These are phyloP conservation scores for Viola pubescens DNA, from an alignment of 441 rosid genomes.

Conservation along the genomic window DNA sequence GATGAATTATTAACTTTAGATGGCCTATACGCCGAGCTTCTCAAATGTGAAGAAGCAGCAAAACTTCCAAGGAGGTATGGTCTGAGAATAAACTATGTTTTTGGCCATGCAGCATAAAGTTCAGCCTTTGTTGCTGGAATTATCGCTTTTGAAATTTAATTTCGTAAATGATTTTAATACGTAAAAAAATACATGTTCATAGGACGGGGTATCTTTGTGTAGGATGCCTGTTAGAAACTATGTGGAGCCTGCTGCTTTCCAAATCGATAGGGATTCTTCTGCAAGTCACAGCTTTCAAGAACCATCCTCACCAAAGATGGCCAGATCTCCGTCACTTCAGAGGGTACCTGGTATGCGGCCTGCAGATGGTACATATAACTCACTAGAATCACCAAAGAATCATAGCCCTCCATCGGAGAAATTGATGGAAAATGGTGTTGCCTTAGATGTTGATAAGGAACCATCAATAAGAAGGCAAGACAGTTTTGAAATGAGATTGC, in stretches of 20 bases:
- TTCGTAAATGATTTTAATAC: background rate
- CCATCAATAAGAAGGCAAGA: slow-evolving; percentile 85
- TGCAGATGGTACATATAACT: slow-evolving; percentile 47
- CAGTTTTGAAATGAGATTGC: slow-evolving; percentile 87
- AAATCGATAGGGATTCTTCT: slow-evolving; percentile 84
- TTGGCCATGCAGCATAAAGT: background rate
- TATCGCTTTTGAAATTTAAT: background rate
- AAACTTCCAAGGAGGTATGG: slow-evolving; percentile 95
- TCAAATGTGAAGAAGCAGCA: slow-evolving; percentile 95
- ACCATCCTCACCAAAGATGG: slow-evolving; percentile 77
- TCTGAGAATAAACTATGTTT: slow-evolving; percentile 10
- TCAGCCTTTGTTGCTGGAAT: background rate
- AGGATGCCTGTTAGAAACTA: slow-evolving; percentile 85
- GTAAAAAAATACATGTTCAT: slow-evolving; percentile 10
- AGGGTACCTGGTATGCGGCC: slow-evolving; percentile 62
- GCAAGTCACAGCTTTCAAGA: slow-evolving; percentile 82
- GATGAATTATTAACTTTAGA: slow-evolving; percentile 73
- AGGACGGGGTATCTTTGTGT: slow-evolving; percentile 20
- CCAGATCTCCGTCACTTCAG: slow-evolving; percentile 93
- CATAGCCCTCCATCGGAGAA: slow-evolving; percentile 71
- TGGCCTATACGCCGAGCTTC: slow-evolving; percentile 91
- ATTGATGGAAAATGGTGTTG: slow-evolving; percentile 57
- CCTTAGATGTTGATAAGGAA: slow-evolving; percentile 63
- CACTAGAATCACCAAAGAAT: slow-evolving; percentile 62
- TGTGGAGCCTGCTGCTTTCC: slow-evolving; percentile 57